Conservation (phyloP, 2,329 filamentous ascomycete species). For the Trichoderma citrinoviride region DNA sequence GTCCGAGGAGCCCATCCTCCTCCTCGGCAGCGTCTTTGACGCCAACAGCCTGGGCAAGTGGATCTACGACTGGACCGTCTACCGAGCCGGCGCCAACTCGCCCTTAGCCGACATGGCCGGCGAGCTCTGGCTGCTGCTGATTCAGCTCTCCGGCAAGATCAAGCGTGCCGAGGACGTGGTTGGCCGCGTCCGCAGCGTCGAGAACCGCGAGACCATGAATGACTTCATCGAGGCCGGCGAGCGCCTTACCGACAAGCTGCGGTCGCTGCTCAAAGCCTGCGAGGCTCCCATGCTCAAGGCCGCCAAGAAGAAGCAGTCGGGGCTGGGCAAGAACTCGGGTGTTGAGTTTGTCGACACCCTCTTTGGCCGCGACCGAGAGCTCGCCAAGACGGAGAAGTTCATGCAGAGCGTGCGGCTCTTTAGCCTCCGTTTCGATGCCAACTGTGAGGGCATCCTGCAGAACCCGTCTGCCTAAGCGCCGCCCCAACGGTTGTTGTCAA, state of each 20-base stretch:
- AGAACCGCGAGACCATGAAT: conserved; percentile 77
- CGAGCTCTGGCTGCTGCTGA: conserved; percentile 91
- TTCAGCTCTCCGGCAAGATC: conserved; percentile 89
- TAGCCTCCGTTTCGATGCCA: conserved; percentile 92
- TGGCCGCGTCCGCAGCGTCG: conserved; percentile 65
- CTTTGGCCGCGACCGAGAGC: conserved; percentile 85
- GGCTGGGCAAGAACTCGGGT: conserved; percentile 85
- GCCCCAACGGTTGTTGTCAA: too few relatives aligned
- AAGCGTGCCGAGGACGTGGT: conserved; percentile 83
- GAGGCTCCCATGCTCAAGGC: conserved; percentile 95
- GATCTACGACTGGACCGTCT: conserved; percentile 99
- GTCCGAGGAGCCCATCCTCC: conserved; percentile 85
- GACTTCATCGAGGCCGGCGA: conserved; percentile 91
- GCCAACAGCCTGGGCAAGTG: conserved; percentile 97
- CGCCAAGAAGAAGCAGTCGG: conserved; percentile 65
- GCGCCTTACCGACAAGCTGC: conserved; percentile 79
- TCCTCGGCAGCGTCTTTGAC: conserved; percentile 94
- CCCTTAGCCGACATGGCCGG: conserved; percentile 89
- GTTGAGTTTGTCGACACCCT: conserved; percentile 95
- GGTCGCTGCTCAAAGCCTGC: conserved; percentile 82
- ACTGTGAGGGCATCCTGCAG: conserved; percentile 84
- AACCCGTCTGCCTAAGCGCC: conserved; percentile 53
- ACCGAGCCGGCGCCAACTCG: conserved; percentile 75
- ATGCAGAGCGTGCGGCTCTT: conserved; percentile 87
- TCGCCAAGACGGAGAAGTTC: conserved; percentile 86